phyloP scores from a whole-genome alignment of 1,139 yeast species.

The Tardiomyces blankii region DNA sequence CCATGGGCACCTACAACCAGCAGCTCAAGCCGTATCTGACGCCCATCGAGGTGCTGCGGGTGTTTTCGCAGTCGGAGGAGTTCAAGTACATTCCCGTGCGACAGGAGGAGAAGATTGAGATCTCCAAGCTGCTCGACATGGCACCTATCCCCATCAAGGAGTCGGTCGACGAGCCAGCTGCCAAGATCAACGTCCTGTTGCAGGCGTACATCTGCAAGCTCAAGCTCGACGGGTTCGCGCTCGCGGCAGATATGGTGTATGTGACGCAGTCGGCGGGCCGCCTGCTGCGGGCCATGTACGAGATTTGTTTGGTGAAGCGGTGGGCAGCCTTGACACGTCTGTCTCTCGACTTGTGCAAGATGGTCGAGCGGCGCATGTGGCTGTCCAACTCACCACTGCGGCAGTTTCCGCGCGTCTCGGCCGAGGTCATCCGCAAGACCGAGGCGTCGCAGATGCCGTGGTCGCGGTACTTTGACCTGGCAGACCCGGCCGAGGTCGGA shows the following conservation, averaged over 20 bases:
- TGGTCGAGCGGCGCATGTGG: constrained; percentile 82
- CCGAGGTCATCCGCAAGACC: constrained; percentile 56
- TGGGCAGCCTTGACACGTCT: constrained; percentile 61
- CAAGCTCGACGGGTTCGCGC: constrained; percentile 75
- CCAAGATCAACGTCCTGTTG: constrained; percentile 69
- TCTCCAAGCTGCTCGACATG: constrained; percentile 53
- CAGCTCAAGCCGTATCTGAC: constrained; percentile 54
- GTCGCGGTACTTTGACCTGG: constrained; percentile 57
- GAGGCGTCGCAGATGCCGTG: constrained; percentile 83
- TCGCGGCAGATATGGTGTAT: constrained; percentile 88
- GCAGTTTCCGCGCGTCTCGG: constrained; percentile 63
- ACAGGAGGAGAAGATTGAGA: constrained; percentile 76
- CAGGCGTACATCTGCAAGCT: constrained; percentile 79
- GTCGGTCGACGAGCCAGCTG: constrained; percentile 53
- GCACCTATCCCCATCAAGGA: constrained; percentile 87
- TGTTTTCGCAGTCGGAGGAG: constrained; percentile 77
- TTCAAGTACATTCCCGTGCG: constrained; percentile 76
- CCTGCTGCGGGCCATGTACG: constrained; percentile 73
- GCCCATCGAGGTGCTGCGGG: constrained; percentile 62
- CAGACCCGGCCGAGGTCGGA: constrained; percentile 63
- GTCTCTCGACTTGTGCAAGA: constrained; percentile 58
- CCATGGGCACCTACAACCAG: constrained; percentile 51
- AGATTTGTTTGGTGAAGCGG: constrained; percentile 55
- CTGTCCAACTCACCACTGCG: constrained; percentile 73
- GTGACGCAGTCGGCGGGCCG: constrained; percentile 92